Evolutionary conservation across 2,329 filamentous ascomycete species (phyloP).

Genomic region (Aspergillus sp.): DNA sequence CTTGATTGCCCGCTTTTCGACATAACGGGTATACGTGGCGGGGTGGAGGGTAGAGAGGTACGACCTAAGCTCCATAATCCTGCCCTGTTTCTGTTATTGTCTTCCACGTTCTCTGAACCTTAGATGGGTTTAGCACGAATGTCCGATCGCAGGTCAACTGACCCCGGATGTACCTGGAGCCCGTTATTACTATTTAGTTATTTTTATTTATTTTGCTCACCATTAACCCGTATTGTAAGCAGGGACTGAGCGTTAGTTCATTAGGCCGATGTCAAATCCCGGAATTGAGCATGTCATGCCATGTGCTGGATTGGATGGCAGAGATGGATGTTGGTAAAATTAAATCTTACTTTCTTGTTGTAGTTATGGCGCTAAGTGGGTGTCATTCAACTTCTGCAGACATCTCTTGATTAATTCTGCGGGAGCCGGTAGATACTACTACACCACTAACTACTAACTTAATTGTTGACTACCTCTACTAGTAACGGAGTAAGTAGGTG

Average conservation of each 20-base stretch:
- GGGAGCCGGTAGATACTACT: not conserved
- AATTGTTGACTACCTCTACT: not conserved
- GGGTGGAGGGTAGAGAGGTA: no score
- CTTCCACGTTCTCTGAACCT: not conserved
- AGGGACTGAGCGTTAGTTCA: not conserved
- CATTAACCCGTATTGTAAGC: not conserved
- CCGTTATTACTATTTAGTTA: not conserved
- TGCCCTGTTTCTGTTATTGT: not conserved
- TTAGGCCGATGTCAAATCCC: not conserved
- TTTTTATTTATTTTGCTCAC: no score
- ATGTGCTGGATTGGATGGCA: constrained; percentile 12
- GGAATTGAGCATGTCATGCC: constrained; percentile 7
- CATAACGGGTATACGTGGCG: no score
- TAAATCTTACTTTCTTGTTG: not conserved
- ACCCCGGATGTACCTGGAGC: constrained; percentile 8
- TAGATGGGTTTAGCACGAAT: not conserved
- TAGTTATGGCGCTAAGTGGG: not conserved
- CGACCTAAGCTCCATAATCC: not conserved
- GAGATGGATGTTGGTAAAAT: constrained; percentile 1
- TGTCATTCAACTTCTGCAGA: not conserved
- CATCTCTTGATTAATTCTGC: not conserved
- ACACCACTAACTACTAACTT: not conserved
- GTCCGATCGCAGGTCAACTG: constrained; percentile 25
- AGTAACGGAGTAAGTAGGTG: no score
- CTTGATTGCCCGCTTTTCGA: not conserved